Evolutionary conservation across 2,329 filamentous ascomycete species (phyloP).

Genomic region (Fusarium tjaetaba): DNA sequence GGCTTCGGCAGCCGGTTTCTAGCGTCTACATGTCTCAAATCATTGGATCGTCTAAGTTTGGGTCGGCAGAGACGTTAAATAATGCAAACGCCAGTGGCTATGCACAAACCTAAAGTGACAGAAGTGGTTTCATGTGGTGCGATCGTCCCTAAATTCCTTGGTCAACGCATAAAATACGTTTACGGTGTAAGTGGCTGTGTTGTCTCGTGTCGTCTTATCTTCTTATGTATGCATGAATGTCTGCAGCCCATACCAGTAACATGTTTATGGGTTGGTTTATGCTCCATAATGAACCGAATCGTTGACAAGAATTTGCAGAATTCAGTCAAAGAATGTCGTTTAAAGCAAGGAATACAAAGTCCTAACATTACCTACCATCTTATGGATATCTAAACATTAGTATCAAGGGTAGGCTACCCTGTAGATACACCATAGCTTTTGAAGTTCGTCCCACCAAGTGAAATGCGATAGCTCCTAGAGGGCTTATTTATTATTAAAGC

Average conservation of each 20-base stretch:
- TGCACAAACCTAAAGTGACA: not conserved
- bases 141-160: not conserved
- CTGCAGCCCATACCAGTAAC: not conserved
- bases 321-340: no score
- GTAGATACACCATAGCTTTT: not conserved
- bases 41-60: conserved; percentile 5
- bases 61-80: not conserved
- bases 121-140: conserved; percentile 2
- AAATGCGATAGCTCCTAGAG: not conserved
- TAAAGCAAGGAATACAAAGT: no score
- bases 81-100: not conserved
- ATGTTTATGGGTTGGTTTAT: not conserved
- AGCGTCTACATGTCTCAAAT: not conserved
- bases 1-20: conserved; percentile 4
- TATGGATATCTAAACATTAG: no score
- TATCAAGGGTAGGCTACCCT: not conserved
- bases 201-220: not conserved
- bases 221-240: not conserved
- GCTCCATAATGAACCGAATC: not conserved
- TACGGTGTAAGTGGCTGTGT: not conserved
- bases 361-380: not conserved
- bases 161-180: not conserved
- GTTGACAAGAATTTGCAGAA: not conserved
- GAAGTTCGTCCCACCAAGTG: not conserved
- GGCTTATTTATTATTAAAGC: not conserved